Evolutionary conservation across 805 yeast species (phyloP).

Genomic region (Sporopachydermia lactativora): DNA sequence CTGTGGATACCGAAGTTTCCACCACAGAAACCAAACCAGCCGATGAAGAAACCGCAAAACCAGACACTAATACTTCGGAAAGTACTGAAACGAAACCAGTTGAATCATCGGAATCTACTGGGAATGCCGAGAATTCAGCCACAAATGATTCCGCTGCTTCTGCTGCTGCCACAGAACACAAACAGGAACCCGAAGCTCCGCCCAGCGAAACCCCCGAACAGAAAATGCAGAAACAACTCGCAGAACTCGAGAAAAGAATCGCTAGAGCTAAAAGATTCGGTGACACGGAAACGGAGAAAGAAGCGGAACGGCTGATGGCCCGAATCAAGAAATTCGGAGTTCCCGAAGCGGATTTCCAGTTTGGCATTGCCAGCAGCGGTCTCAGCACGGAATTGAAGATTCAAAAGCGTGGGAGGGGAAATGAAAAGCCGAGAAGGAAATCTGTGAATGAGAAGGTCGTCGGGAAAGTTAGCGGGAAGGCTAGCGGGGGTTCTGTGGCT

Average conservation of each 20-base stretch:
- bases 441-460: too few relatives aligned
- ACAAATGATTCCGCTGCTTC: conserved; percentile 10
- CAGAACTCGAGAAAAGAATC: conserved; percentile 50
- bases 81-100: conserved; percentile 6
- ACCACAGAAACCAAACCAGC: conserved; percentile 8
- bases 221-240: conserved; percentile 52
- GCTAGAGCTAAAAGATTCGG: conserved; percentile 71
- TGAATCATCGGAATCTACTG: conserved; percentile 11
- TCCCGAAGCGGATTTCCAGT: conserved; percentile 14
- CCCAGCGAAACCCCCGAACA: conserved; percentile 39
- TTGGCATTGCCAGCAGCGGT: conserved; percentile 2
- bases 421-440: conserved; percentile 1
- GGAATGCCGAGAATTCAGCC: conserved; percentile 11
- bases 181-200: not conserved
- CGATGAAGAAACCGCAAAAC: conserved; percentile 14
- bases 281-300: conserved; percentile 34
- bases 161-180: conserved; percentile 9
- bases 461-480: too few relatives aligned
- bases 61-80: conserved; percentile 5
- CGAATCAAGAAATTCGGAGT: conserved; percentile 82
- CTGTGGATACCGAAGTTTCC: conserved; percentile 9
- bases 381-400: conserved; percentile 3
- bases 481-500: not conserved
- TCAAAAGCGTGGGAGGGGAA: not conserved
- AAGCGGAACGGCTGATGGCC: conserved; percentile 44